phyloP scores from a whole-genome alignment of 495 filamentous ascomycete species.

The Hypoxylon lenormandii region DNA sequence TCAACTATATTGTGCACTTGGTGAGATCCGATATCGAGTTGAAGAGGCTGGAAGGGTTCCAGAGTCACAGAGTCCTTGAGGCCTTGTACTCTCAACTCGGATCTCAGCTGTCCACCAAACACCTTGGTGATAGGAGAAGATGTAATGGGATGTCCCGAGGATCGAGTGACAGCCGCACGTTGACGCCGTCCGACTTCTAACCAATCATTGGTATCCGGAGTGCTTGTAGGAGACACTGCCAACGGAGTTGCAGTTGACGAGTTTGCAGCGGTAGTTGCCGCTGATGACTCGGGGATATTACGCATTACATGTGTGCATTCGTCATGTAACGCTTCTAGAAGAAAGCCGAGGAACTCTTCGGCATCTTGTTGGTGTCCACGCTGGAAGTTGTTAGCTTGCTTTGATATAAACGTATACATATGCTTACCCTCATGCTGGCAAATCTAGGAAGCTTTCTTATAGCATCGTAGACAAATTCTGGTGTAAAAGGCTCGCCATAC shows the following conservation, averaged over 20 bases:
- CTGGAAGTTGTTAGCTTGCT: constrained; percentile 59
- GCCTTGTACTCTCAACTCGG: constrained; percentile 86
- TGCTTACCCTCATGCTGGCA: constrained; percentile 84
- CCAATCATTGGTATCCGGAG: constrained; percentile 74
- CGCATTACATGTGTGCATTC: constrained; percentile 85
- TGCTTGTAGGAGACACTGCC: constrained; percentile 54
- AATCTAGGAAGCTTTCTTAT: constrained; percentile 88
- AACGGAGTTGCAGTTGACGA: constrained; percentile 55
- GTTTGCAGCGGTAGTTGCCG: constrained; percentile 57
- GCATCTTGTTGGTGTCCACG: constrained; percentile 98
- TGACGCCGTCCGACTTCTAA: constrained; percentile 94
- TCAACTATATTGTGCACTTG: constrained; percentile 91
- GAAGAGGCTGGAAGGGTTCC: constrained; percentile 92
- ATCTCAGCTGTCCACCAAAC: constrained; percentile 91
- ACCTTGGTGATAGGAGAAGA: constrained; percentile 92
- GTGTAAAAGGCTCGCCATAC: constrained; percentile 90
- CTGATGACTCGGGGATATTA: constrained; percentile 55
- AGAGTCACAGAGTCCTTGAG: constrained; percentile 89
- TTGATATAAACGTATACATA: constrained; percentile 6
- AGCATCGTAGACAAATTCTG: constrained; percentile 94
- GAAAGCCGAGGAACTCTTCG: constrained; percentile 94
- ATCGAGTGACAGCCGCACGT: constrained; percentile 84
- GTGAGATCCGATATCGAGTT: constrained; percentile 89
- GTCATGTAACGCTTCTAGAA: constrained; percentile 91
- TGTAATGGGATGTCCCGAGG: constrained; percentile 77